A percentile compares a stretch with the other conserved stretches of the same genome.
phyloP scores from a whole-genome alignment of 106 monocot species.

The Dendrobium catenatum region DNA sequence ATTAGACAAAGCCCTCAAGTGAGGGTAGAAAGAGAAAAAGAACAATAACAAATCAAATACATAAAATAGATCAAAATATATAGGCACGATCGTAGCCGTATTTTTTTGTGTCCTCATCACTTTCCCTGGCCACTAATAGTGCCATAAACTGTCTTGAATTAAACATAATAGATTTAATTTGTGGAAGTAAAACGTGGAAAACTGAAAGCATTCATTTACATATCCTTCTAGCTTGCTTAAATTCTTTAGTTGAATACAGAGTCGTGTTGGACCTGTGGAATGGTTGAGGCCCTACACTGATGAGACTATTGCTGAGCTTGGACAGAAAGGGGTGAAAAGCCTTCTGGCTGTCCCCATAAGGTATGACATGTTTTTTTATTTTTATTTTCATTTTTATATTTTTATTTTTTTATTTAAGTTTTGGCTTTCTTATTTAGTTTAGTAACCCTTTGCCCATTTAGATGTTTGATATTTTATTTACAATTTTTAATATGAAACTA shows the following conservation, averaged over 20 bases:
- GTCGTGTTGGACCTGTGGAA: constrained; percentile 96
- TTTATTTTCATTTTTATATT: neutral
- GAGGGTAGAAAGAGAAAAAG: too few relatives aligned
- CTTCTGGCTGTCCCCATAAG: constrained; percentile 97
- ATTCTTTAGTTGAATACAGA: constrained; percentile 33
- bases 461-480: too few relatives aligned
- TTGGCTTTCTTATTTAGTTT: too few relatives aligned
- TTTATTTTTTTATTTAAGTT: too few relatives aligned
- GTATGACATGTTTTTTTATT: constrained; percentile 19
- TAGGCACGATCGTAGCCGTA: too few relatives aligned
- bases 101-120: too few relatives aligned
- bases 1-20: too few relatives aligned
- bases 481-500: neutral
- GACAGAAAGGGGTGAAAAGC: constrained; percentile 79
- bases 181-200: neutral
- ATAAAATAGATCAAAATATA: too few relatives aligned
- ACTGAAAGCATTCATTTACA: neutral
- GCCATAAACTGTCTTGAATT: neutral
- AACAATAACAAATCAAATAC: too few relatives aligned
- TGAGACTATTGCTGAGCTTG: constrained; percentile 86
- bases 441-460: too few relatives aligned
- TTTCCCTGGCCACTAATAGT: too few relatives aligned
- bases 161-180: neutral
- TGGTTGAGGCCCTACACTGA: constrained; percentile 99
- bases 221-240: neutral